phyloP scores from a whole-genome alignment of 371 early-diverging fungal species.

The Actinomortierella wolfii region DNA sequence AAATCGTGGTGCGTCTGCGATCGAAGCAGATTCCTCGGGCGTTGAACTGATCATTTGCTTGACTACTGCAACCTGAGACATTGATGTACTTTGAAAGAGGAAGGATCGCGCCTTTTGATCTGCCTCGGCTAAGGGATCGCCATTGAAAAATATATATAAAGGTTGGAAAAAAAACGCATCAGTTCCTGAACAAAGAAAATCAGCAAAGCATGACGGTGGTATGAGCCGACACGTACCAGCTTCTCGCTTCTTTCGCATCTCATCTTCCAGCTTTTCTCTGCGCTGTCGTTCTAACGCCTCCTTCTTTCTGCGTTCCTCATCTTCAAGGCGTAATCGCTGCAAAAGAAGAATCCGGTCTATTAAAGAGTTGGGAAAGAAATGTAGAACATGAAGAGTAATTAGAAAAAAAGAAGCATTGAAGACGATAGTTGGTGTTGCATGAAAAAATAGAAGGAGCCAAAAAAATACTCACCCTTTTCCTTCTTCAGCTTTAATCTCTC shows the following conservation, averaged over 20 bases:
- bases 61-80: slow-evolving; percentile 41
- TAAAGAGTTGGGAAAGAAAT: background rate
- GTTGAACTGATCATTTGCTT: slow-evolving; percentile 39
- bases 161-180: background rate
- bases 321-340: slow-evolving; percentile 41
- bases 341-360: slow-evolving; percentile 31
- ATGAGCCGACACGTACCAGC: slow-evolving; percentile 20
- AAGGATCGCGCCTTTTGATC: slow-evolving; percentile 45
- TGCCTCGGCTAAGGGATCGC: slow-evolving; percentile 29
- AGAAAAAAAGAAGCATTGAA: background rate
- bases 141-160: too few species aligned
- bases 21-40: slow-evolving; percentile 33
- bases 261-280: slow-evolving; percentile 35
- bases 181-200: background rate
- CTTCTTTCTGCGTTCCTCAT: slow-evolving; percentile 42
- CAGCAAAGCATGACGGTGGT: too few species aligned
- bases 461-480: slow-evolving; percentile 22
- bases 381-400: background rate
- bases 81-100: slow-evolving; percentile 37
- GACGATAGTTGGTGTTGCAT: background rate
- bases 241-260: slow-evolving; percentile 46
- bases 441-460: background rate
- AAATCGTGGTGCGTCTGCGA: slow-evolving; percentile 33
- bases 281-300: slow-evolving; percentile 34
- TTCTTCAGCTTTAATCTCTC: slow-evolving; percentile 36